phyloP scores from a whole-genome alignment of 192 early-diverging fungal species.

The Mortierella antarctica region DNA sequence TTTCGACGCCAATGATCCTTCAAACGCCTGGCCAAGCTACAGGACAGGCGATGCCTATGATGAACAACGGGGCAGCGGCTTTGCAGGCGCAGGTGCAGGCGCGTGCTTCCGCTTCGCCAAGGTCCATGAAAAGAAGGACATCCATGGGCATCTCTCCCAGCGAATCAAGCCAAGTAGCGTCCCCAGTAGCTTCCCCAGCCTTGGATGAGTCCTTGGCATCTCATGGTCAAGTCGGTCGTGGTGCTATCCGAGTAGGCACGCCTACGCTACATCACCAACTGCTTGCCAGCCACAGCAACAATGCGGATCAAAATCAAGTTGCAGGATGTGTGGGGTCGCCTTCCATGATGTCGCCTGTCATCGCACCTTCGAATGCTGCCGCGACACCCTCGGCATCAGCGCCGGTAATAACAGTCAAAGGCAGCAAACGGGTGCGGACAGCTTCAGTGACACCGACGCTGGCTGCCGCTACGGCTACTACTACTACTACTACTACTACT shows the following conservation, averaged over 20 bases:
- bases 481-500: no score
- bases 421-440: conserved; percentile 32
- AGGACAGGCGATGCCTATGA: neutral
- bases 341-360: conserved; percentile 27
- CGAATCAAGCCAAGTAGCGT: conserved; percentile 13
- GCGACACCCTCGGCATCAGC: neutral
- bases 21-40: neutral
- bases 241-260: neutral
- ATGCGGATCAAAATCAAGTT: neutral
- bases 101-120: conserved; percentile 29
- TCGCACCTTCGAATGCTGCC: neutral
- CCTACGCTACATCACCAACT: neutral
- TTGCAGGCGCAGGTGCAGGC: neutral
- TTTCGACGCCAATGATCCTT: conserved; percentile 4
- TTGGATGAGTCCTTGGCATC: neutral
- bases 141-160: conserved; percentile 31
- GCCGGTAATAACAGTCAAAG: neutral
- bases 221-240: neutral
- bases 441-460: conserved; percentile 31
- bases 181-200: conserved; percentile 18
- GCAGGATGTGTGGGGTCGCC: conserved; percentile 13
- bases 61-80: neutral
- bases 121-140: conserved; percentile 38
- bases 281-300: no score
- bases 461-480: neutral